Base-by-base conservation (phyloP, 495 filamentous ascomycete species). In the Annulohypoxylon nitens region DNA sequence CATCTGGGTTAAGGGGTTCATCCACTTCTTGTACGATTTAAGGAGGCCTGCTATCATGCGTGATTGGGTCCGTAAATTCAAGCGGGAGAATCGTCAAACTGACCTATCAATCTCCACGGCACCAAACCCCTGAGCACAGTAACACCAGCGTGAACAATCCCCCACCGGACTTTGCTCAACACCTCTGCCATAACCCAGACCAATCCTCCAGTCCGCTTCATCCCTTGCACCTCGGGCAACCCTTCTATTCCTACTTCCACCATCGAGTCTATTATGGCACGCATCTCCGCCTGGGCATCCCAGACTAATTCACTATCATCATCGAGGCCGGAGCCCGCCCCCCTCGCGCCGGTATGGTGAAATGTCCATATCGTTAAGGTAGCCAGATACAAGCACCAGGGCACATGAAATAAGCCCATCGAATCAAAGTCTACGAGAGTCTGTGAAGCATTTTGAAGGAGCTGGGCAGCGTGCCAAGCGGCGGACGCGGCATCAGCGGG, bases 331-430 rank as follows among this genome's bases (percentile, higher is more conserved):
- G 61, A 47, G 34, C 65, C 62, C 48, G 37, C 33, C 47, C 25
- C 71, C 48, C 64, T 70, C 2, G 65, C 6, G 7, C 68, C 50
- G 6, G 74, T 67, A 23, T 82, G 77, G 66, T 85, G 84, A 41
- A 88, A 86, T 8, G 83, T 81, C 86, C 86, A 90, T 54, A 83
- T 83, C 0, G 83, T 81, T 45, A 88, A 62, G 2, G 87, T 88
- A 4, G 84, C 85, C 25, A 89, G 75, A 69, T 90, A 90, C 36
- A 88, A 72, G 67, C 85, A 85, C 88, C 87, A 88, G 0, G 86
- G 85, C 54, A 86, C 86, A 73, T 88, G 86, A 66, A 88, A 88
- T 5, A 84, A 78, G 66, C 86, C 81, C 12, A 83, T 84, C 12
- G 81, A 81, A 30, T 87, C 85, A 78, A 83, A 86, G 45, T 88